phyloP scores from a whole-genome alignment of 495 filamentous ascomycete genomes.

The Daldinia decipiens region DNA sequence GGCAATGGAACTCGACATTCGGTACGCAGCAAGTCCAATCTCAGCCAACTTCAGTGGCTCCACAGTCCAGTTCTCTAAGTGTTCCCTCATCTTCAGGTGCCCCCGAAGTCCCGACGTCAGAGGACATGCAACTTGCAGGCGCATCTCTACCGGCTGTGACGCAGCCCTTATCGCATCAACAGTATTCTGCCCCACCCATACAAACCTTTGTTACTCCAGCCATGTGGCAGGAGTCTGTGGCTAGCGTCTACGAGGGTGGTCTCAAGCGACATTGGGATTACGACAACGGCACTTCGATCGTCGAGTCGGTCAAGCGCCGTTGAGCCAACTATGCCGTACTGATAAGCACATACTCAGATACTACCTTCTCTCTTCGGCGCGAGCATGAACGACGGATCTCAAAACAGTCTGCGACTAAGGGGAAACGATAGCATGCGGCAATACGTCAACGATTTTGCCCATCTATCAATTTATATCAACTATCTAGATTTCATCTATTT shows the following conservation, averaged over 20 bases:
- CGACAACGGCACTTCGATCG: constrained; percentile 48
- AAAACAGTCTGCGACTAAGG: constrained; percentile 8
- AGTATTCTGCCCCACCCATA: constrained; percentile 64
- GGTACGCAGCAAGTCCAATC: constrained; percentile 68
- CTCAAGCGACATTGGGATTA: constrained; percentile 81
- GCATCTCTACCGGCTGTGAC: constrained; percentile 62
- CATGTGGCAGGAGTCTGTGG: constrained; percentile 97
- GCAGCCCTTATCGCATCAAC: constrained; percentile 64
- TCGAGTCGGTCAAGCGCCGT: constrained; percentile 45
- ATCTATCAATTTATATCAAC: constrained; percentile 18
- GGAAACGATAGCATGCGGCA: constrained; percentile 6
- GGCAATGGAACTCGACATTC: constrained; percentile 93
- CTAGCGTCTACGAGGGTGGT: constrained; percentile 83
- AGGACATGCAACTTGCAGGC: constrained; percentile 61
- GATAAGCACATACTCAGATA: constrained; percentile 32
- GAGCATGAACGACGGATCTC: constrained; percentile 21
- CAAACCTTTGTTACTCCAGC: constrained; percentile 84
- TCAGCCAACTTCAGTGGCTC: constrained; percentile 52
- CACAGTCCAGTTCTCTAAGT: constrained; percentile 56
- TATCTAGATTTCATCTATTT: constrained; percentile 39
- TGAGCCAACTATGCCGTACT: constrained; percentile 25
- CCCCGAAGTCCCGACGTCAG: constrained; percentile 61
- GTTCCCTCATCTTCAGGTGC: constrained; percentile 56
- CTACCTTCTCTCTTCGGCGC: constrained; percentile 39
- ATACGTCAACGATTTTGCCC: constrained; percentile 21